Base-by-base conservation (phyloP, 2,329 filamentous ascomycete species). In the Penicillium vulpinum region DNA sequence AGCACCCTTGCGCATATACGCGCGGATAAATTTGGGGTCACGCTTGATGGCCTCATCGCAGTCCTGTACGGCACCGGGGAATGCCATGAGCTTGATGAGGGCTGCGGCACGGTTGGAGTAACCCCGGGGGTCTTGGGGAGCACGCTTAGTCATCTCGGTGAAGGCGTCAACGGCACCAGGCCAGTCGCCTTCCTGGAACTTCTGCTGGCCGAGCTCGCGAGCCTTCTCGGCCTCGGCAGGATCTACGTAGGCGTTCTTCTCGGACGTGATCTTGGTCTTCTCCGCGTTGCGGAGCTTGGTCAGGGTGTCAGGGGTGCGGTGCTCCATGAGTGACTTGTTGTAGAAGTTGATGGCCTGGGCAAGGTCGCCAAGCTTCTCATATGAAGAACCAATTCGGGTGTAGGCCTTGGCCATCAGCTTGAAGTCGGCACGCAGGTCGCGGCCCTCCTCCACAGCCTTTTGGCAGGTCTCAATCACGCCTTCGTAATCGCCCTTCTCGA, bases 401-500 rank as follows among this genome's bases (percentile, higher is more conserved):
- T 94, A 97, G n/a, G 93, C 85, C 75, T 97, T 97, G 72, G 95
- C 92, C 64, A 99, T 93, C 71, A 92, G 84, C 85, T 99, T 99
- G 83, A 97, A 99, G 79, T 99, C 94, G 62, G 94, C 92, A 55
- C 92, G 89, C 66, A 95, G 87, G 67, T 89, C 84, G 57, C 94
- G 91, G 54, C 94, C 94, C 75, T 97, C 89, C 66, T 95, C 89
- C 52, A 96, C 85, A 11, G 95, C 94, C 78, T 91, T 86, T 68
- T 90, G 87, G 79, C 94, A 99, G 16, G 88, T 80, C 68, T 95
- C 90, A 62, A 99, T 92, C 64, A 89, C 88, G 56, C 88, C 89
- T 69, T 95, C 85, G 75, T 90, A 96, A 73, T 97, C 94, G 56
- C 92, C 92, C 82, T 97, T 97, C 77, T 99, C 94, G 68, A 92